phyloP scores from a whole-genome alignment of 2,329 filamentous ascomycete genomes.

The Pseudocercospora crystallina region DNA sequence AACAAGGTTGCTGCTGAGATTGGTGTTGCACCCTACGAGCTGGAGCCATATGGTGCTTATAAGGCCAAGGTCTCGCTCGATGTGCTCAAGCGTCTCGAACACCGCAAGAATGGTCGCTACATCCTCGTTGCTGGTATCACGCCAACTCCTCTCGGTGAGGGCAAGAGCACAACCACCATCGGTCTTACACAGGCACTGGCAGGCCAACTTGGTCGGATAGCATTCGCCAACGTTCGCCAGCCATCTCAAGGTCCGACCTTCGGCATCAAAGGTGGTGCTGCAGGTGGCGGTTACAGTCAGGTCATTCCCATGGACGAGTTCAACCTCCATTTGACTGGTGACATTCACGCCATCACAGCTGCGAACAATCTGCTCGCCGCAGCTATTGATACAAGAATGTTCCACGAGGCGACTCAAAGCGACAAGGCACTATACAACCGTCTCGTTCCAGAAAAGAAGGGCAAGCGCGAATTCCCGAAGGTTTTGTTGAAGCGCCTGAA shows the following conservation, averaged over 20 bases:
- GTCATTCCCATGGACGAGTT: slow-evolving; percentile 99
- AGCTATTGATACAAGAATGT: slow-evolving; percentile 96
- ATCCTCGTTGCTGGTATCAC: slow-evolving; percentile 94
- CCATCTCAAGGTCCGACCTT: slow-evolving; percentile 97
- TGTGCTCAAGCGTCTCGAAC: slow-evolving; percentile 77
- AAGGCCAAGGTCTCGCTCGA: slow-evolving; percentile 92
- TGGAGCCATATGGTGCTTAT: slow-evolving; percentile 91
- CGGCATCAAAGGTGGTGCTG: slow-evolving; percentile 97
- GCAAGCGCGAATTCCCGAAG: slow-evolving; percentile 79
- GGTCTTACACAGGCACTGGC: slow-evolving; percentile 90
- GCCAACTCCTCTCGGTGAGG: slow-evolving; percentile 92
- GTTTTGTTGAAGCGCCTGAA: slow-evolving; percentile 91
- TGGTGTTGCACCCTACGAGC: slow-evolving; percentile 81
- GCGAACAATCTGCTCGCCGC: slow-evolving; percentile 96
- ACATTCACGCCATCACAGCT: slow-evolving; percentile 95
- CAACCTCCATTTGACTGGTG: slow-evolving; percentile 94
- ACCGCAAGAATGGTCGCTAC: slow-evolving; percentile 86
- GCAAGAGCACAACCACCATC: slow-evolving; percentile 97
- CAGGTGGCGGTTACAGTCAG: slow-evolving; percentile 96
- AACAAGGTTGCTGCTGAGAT: slow-evolving; percentile 80
- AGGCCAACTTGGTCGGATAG: slow-evolving; percentile 80
- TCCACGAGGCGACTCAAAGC: slow-evolving; percentile 95
- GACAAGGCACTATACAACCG: slow-evolving; percentile 84
- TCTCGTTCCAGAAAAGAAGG: slow-evolving; percentile 85
- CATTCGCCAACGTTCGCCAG: slow-evolving; percentile 95